Conservation (phyloP, 2,329 filamentous ascomycete species). For the Verticillium longisporum region DNA sequence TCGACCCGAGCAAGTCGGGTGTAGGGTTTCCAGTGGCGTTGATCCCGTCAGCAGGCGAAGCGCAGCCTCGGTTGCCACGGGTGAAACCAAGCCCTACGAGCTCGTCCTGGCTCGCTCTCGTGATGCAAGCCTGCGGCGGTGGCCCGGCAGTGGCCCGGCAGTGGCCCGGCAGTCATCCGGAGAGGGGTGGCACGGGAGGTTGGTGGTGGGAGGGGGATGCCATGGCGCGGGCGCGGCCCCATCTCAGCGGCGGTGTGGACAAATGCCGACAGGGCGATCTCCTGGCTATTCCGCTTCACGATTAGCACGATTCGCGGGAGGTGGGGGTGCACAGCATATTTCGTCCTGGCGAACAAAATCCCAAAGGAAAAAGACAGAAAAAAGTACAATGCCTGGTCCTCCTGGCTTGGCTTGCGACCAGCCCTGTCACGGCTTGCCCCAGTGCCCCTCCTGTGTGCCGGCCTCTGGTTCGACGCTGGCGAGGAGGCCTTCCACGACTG, state of each 20-base stretch:
- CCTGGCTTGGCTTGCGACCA: not conserved
- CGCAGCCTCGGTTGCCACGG: no score
- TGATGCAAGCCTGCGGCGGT: not conserved
- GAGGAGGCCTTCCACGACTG: not conserved
- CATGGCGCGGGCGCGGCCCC: not conserved
- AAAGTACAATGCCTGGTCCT: not conserved
- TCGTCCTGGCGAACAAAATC: not conserved
- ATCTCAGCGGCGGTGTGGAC: slow-evolving; percentile 10
- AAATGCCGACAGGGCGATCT: slow-evolving; percentile 15
- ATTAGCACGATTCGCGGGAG: not conserved
- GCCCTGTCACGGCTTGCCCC: not conserved
- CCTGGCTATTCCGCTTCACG: slow-evolving; percentile 13
- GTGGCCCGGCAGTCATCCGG: not conserved
- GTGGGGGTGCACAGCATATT: not conserved
- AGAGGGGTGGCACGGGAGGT: not conserved
- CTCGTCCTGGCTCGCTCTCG: not conserved
- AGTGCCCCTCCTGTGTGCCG: not conserved
- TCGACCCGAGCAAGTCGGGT: not conserved
- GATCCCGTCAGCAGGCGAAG: not conserved
- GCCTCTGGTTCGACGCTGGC: not conserved
- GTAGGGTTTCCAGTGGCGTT: not conserved
- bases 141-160: no score
- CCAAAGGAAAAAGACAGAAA: not conserved
- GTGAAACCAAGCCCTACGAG: not conserved
- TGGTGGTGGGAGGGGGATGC: not conserved